Conservation (phyloP, 2,329 filamentous ascomycete genomes). For the Trichoderma asperellum region DNA sequence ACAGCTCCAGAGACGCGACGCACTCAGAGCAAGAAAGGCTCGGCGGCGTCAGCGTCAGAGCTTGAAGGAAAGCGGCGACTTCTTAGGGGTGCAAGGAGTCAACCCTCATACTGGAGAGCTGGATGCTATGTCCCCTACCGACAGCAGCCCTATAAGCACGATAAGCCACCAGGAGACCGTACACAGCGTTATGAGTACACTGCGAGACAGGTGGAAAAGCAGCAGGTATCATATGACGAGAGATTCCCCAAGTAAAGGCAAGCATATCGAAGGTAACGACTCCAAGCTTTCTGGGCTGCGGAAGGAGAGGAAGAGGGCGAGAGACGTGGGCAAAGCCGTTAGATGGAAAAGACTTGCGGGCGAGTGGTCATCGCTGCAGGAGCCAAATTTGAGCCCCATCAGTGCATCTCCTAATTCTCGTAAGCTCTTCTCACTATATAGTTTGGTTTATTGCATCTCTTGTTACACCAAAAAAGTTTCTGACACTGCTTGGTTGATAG, state of each 20-base stretch:
- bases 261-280: slow-evolving; percentile 35
- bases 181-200: slow-evolving; percentile 38
- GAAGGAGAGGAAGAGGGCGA: slow-evolving; percentile 45
- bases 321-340: slow-evolving; percentile 39
- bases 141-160: slow-evolving; percentile 48
- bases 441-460: background rate
- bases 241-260: slow-evolving; percentile 48
- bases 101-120: slow-evolving; percentile 61
- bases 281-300: slow-evolving; percentile 51
- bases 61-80: slow-evolving; percentile 61
- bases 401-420: slow-evolving; percentile 36
- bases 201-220: slow-evolving; percentile 42
- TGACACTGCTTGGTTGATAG: background rate
- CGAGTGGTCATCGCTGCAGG: slow-evolving; percentile 57
- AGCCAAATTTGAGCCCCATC: slow-evolving; percentile 55
- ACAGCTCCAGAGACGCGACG: background rate
- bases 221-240: slow-evolving; percentile 41
- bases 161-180: slow-evolving; percentile 38
- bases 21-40: slow-evolving; percentile 39
- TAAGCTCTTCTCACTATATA: slow-evolving; percentile 30
- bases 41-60: slow-evolving; percentile 48
- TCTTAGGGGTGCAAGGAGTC: slow-evolving; percentile 60
- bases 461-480: background rate
- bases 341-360: slow-evolving; percentile 51
- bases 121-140: slow-evolving; percentile 55